Percentiles rank a stretch among this genome's conserved stretches.
phyloP scores from a whole-genome alignment of 345 rosid species.

The Bruguiera parviflora region DNA sequence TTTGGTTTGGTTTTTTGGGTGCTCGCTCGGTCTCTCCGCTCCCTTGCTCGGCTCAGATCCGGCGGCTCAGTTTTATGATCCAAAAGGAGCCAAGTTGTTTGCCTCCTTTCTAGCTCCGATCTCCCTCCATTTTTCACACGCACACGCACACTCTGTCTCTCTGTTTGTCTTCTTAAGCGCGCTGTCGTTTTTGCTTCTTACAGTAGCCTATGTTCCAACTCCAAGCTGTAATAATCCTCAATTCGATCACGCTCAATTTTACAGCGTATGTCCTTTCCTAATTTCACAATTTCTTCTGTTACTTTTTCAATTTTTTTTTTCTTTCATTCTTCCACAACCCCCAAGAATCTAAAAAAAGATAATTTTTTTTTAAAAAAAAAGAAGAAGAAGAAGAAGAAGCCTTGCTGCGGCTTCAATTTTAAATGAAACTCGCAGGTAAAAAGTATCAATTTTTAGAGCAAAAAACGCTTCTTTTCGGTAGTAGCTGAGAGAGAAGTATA shows the following conservation, averaged over 20 bases:
- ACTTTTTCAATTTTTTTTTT: too few relatives aligned
- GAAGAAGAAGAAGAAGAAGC: not conserved
- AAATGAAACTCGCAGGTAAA: constrained; percentile 25
- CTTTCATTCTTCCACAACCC: too few relatives aligned
- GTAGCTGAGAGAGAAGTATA: not conserved
- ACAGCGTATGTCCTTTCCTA: too few relatives aligned
- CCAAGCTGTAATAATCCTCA: too few relatives aligned
- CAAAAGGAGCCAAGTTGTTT: constrained; percentile 32
- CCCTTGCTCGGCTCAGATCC: constrained; percentile 59
- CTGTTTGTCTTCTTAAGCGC: constrained; percentile 1
- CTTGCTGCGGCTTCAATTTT: not conserved
- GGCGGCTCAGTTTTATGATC: constrained; percentile 43
- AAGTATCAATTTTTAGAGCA: not conserved
- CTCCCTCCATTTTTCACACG: constrained; percentile 42
- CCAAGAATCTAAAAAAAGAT: not conserved
- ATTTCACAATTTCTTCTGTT: too few relatives aligned
- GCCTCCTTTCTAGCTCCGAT: constrained; percentile 7
- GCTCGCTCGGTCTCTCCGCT: too few relatives aligned
- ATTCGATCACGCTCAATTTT: too few relatives aligned
- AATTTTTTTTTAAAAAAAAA: too few relatives aligned
- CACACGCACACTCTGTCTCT: not conserved
- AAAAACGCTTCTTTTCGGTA: not conserved
- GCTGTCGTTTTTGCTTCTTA: not conserved
- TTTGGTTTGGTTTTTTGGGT: too few relatives aligned
- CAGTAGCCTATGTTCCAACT: too few relatives aligned